These are phyloP conservation scores for Beauveria brongniartii DNA, from an alignment of 2,329 filamentous ascomycete species.

Conservation along the genomic window DNA sequence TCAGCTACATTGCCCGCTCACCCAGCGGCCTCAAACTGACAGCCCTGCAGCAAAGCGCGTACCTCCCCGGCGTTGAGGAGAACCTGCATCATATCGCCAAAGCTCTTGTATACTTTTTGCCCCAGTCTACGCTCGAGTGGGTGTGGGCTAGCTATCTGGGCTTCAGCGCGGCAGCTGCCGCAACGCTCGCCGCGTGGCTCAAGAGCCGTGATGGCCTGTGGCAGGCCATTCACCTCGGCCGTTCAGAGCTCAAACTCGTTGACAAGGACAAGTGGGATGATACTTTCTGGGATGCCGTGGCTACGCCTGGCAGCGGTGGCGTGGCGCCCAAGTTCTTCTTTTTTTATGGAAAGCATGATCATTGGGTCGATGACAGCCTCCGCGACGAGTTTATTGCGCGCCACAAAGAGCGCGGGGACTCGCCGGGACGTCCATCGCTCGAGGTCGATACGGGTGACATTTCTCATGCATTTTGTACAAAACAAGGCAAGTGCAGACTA, in stretches of 20 bases:
- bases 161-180: constrained; percentile 40
- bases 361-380: constrained; percentile 52
- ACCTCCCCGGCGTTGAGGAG: constrained; percentile 32
- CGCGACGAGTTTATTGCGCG: constrained; percentile 48
- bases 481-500: constrained; percentile 24
- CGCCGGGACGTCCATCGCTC: constrained; percentile 35
- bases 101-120: constrained; percentile 33
- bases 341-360: constrained; percentile 51
- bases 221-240: constrained; percentile 51
- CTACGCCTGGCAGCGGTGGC: not conserved
- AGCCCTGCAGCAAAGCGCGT: constrained; percentile 21
- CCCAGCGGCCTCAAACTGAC: constrained; percentile 43
- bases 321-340: constrained; percentile 45
- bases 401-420: constrained; percentile 24
- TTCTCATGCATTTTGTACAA: constrained; percentile 52
- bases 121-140: constrained; percentile 31
- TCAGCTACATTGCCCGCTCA: constrained; percentile 61
- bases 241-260: constrained; percentile 53
- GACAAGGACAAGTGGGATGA: constrained; percentile 51
- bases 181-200: constrained; percentile 45
- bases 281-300: constrained; percentile 45
- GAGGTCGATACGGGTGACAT: constrained; percentile 47
- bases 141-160: constrained; percentile 36
- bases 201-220: constrained; percentile 48
- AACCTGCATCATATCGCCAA: constrained; percentile 34